Conservation (phyloP, 331 rosid genomes). For the Phaseolus coccineus region DNA sequence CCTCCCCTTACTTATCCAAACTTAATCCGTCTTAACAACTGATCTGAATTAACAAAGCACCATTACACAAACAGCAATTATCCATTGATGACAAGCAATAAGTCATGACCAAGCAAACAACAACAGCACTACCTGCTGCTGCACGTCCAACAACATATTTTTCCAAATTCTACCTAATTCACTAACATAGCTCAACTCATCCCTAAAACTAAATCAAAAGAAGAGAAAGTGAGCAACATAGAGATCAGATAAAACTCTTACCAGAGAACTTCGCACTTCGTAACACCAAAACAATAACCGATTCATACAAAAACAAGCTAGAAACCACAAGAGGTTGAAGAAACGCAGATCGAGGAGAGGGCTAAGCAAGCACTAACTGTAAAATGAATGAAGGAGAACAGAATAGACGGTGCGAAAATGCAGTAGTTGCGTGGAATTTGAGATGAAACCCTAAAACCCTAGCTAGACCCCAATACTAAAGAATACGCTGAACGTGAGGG, state of each 20-base stretch:
- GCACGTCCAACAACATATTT: not conserved
- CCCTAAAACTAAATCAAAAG: not conserved
- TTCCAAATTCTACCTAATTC: not conserved
- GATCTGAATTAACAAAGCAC: conserved; percentile 33
- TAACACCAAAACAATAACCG: not conserved
- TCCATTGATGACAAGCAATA: not conserved
- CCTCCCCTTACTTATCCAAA: conserved; percentile 4
- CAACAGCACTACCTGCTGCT: not conserved
- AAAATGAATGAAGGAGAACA: conserved; percentile 18
- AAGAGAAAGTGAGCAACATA: not conserved
- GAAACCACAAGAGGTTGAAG: not conserved
- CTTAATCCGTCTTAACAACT: conserved; percentile 48
- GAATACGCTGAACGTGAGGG: too few species aligned
- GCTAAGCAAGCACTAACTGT: not conserved
- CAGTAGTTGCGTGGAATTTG: conserved; percentile 2
- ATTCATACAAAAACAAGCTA: not conserved
- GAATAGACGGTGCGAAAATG: not conserved
- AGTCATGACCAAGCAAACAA: not conserved
- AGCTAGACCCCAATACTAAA: conserved; percentile 43
- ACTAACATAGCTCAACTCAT: not conserved
- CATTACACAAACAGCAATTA: not conserved
- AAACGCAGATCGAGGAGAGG: conserved; percentile 17
- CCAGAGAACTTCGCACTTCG: not conserved
- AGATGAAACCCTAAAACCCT: conserved; percentile 61
- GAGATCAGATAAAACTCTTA: not conserved